Base-by-base conservation (phyloP, 1,284 basidiomycete genomes). In the Cutaneotrichosporon mucoides region DNA sequence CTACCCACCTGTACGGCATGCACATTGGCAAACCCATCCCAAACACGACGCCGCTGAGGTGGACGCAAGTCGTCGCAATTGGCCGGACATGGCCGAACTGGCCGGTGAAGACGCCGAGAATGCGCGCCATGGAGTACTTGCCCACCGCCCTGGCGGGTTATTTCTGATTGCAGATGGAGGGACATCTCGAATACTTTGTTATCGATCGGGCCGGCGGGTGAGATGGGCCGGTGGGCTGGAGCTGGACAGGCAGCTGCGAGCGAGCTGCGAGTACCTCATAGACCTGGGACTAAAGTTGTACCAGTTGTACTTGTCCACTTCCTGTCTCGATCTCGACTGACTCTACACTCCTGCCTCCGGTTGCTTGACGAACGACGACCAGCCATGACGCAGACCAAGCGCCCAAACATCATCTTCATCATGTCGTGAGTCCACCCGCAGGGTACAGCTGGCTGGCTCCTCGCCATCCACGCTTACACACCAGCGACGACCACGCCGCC, bases 341-440 rank as follows among this genome's bases (percentile, higher is more conserved):
- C 24, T 24, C 6, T 7, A 7, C n/a, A n/a, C 43, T 9, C 15
- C n/a, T 16, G 6, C 43, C 15, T 7, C 43, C 15, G 8, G 6
- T 16, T 7, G 15, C 43, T 16, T 4, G 13, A 43, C 41, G 15
- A 43, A 12, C 41, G 13, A 6, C 11, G 12, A 24, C 24, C 41
- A 12, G 13, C 41, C 43, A 44, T 44, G 43, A 44, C 43, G n/a
- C n/a, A 44, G 43, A 44, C 43, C n/a, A 44, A 15, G 43, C 55
- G 55, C 24, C 65, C 61, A 11, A 67, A 67, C 45, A 67, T 67
- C 50, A 12, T 67, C 33, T 67, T 67, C 62, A 64, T 67, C 64
- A 67, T 67, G 66, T 44, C 60, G 60, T 63, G 55, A 61, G 62
- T 24, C 16, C 12, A 34, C 34, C 13, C 51, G 5, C 10, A 33